These are phyloP conservation scores for Flaveria ramosissima DNA, from an alignment of 129 eudicot genomes.

Conservation along the genomic window DNA sequence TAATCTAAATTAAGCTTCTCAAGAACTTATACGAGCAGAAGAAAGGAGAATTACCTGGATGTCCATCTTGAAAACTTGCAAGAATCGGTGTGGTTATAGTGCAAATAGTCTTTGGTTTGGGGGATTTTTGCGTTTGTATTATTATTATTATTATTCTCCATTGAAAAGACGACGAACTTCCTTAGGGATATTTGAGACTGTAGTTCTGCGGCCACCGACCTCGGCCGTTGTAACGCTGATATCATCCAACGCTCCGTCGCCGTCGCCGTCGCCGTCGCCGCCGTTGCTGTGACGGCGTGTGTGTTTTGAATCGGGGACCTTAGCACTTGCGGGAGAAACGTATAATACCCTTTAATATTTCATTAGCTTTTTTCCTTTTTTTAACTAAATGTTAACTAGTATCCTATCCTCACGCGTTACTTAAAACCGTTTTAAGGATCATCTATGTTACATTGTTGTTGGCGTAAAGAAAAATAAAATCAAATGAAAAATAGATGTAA, in stretches of 20 bases:
- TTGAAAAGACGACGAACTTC: conserved; percentile 15
- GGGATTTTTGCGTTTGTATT: conserved; percentile 4
- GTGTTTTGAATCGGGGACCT: neutral
- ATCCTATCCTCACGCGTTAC: too few relatives aligned
- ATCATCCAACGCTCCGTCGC: conserved; percentile 29
- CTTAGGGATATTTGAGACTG: conserved; percentile 22
- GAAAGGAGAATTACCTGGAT: conserved; percentile 43
- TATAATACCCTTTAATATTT: too few relatives aligned
- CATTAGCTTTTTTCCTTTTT: too few relatives aligned
- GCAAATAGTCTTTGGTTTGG: conserved; percentile 41
- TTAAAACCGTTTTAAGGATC: too few relatives aligned
- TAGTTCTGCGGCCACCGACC: conserved; percentile 28
- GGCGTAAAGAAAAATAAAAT: too few relatives aligned
- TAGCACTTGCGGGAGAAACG: too few relatives aligned
- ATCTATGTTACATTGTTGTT: too few relatives aligned
- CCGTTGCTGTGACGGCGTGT: neutral
- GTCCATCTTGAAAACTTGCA: conserved; percentile 73
- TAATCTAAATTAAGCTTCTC: neutral
- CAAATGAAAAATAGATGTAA: too few relatives aligned
- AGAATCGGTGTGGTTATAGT: conserved; percentile 76
- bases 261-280: conserved; percentile 6
- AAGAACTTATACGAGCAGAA: neutral
- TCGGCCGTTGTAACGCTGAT: conserved; percentile 29
- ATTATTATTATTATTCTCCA: conserved; percentile 8
- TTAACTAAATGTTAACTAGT: too few relatives aligned